Percentiles rank a stretch among this genome's conserved stretches.
Evolutionary conservation across 1,139 yeast genomes (phyloP).

Genomic region (Geotrichum bryndzae): DNA sequence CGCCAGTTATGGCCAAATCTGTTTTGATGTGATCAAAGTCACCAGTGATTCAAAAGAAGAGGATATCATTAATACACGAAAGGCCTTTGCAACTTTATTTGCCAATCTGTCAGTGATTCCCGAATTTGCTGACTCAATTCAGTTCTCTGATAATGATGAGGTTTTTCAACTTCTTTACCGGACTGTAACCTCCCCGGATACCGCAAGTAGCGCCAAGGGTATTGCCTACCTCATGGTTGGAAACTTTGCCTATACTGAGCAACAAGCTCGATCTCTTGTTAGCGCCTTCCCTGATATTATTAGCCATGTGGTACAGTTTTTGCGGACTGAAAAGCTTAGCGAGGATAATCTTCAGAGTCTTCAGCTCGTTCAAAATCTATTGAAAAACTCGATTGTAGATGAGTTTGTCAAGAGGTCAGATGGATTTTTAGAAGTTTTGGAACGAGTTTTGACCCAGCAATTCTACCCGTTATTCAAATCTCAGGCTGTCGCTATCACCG

Average conservation of each 20-base stretch:
- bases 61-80: background rate
- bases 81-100: background rate
- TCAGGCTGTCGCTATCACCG: constrained; percentile 21
- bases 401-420: background rate
- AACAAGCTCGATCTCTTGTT: background rate
- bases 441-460: constrained; percentile 21
- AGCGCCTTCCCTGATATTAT: background rate
- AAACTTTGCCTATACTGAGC: constrained; percentile 12
- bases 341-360: background rate
- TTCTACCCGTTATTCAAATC: constrained; percentile 20
- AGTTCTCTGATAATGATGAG: constrained; percentile 15
- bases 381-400: background rate
- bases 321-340: background rate
- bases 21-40: background rate
- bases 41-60: background rate
- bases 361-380: background rate
- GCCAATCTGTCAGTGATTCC: background rate
- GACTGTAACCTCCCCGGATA: background rate
- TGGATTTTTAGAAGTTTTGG: constrained; percentile 17
- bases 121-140: constrained; percentile 9
- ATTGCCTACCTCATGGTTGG: constrained; percentile 18
- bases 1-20: background rate
- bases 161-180: constrained; percentile 7
- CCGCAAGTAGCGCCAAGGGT: constrained; percentile 14
- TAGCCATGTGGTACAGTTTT: background rate